Percentiles rank a stretch among this genome's conserved stretches.
Conservation (phyloP, 2,329 filamentous ascomycete species). For the Fusarium solani-melongenae region DNA sequence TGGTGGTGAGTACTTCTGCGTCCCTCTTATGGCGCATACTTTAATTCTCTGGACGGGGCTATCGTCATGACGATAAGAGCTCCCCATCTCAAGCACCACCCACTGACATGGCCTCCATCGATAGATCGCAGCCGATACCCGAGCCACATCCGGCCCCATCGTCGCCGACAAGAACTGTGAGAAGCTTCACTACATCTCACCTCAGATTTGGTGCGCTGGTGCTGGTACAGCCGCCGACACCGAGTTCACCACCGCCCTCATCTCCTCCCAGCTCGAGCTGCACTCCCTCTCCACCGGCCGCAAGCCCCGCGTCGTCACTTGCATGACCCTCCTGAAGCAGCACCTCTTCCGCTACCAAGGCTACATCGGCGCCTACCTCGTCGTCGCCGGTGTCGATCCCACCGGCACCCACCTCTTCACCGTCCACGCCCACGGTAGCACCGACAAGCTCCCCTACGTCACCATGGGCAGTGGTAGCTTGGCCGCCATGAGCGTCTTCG, state of each 20-base stretch:
- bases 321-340: conserved; percentile 99
- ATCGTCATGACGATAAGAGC: conserved; percentile 14
- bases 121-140: conserved; percentile 95
- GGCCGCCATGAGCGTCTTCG: conserved; percentile 97
- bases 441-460: conserved; percentile 98
- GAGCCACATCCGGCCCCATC: conserved; percentile 96
- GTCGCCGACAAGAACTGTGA: conserved; percentile 99
- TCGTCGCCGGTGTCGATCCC: conserved; percentile 95
- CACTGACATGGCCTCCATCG: conserved; percentile 29
- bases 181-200: conserved; percentile 98
- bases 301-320: conserved; percentile 96
- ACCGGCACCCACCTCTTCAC: conserved; percentile 97
- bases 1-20: conserved; percentile 74
- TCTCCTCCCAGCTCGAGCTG: conserved; percentile 98
- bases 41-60: not conserved
- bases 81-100: conserved; percentile 1
- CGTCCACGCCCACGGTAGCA: conserved; percentile 97
- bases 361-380: conserved; percentile 96
- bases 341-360: conserved; percentile 99
- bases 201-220: conserved; percentile 99
- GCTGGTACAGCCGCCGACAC: conserved; percentile 98
- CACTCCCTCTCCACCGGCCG: conserved; percentile 96
- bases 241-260: conserved; percentile 98
- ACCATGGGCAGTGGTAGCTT: conserved; percentile 98
- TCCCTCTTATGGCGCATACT: not conserved